Percentiles rank a stretch among this genome's conserved stretches.
Evolutionary conservation across 768 basidiomycete species (phyloP).

Genomic region (Termitomyces sp.): DNA sequence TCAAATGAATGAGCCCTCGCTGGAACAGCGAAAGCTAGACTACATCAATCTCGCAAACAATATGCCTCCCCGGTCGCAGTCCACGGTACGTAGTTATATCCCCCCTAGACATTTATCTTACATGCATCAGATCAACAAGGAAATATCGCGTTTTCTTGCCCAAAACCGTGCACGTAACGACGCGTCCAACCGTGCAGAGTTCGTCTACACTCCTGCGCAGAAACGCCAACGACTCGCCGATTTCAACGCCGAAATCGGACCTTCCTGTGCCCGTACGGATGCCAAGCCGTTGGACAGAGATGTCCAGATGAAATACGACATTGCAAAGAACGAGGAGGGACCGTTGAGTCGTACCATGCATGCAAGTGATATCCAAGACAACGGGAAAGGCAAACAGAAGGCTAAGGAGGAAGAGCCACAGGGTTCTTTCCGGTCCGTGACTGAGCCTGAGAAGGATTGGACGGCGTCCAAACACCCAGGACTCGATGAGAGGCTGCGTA

Average conservation of each 20-base stretch:
- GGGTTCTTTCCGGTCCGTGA: neutral
- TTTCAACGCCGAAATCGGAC: slow-evolving; percentile 15
- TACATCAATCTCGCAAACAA: slow-evolving; percentile 54
- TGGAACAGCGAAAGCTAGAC: slow-evolving; percentile 71
- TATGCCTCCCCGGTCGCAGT: slow-evolving; percentile 49
- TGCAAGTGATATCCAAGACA: slow-evolving; percentile 6
- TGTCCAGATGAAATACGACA: slow-evolving; percentile 83
- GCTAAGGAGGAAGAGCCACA: neutral
- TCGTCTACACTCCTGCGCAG: slow-evolving; percentile 57
- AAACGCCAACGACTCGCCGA: slow-evolving; percentile 46
- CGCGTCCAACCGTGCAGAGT: slow-evolving; percentile 75
- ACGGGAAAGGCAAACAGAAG: slow-evolving; percentile 17
- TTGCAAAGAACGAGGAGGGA: slow-evolving; percentile 81
- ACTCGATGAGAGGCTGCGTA: slow-evolving; percentile 60
- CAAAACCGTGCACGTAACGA: slow-evolving; percentile 71
- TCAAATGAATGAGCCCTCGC: slow-evolving; percentile 22
- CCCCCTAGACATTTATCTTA: neutral
- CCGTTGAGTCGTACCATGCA: slow-evolving; percentile 61
- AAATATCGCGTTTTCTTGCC: slow-evolving; percentile 71
- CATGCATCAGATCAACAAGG: slow-evolving; percentile 56
- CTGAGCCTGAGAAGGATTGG: slow-evolving; percentile 22
- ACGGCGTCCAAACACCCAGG: slow-evolving; percentile 53
- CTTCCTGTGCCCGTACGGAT: slow-evolving; percentile 74
- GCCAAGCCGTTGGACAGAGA: slow-evolving; percentile 71
- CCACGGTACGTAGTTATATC: slow-evolving; percentile 48